phyloP scores from a whole-genome alignment of 225 moss, liverwort and hornwort genomes.

The Rhytidiadelphus loreus region DNA sequence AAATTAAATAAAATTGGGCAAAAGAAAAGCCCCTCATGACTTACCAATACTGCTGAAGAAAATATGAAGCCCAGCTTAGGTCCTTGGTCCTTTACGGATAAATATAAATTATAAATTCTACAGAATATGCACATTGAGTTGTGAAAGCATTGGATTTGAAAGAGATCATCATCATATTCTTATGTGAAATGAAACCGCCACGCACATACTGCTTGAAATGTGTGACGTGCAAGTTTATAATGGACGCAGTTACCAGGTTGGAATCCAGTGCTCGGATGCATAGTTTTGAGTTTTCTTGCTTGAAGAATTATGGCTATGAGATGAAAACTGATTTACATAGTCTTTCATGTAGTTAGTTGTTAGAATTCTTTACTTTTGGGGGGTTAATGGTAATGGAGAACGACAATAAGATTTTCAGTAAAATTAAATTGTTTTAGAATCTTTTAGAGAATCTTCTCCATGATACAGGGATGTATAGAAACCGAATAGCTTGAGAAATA shows the following conservation, averaged over 20 bases:
- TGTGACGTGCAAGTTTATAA: conserved; percentile 15
- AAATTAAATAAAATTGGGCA: neutral
- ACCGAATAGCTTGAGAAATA: neutral
- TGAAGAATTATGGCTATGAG: neutral
- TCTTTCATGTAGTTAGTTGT: neutral
- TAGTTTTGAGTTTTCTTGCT: neutral
- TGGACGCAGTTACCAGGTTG: conserved; percentile 5
- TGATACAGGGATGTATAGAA: neutral
- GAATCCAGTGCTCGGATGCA: neutral
- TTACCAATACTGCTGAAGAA: neutral
- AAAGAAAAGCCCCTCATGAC: neutral
- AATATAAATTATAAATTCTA: neutral
- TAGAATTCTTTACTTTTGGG: neutral
- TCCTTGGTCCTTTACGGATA: neutral
- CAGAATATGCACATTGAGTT: neutral
- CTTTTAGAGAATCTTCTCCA: neutral
- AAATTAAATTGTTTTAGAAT: neutral
- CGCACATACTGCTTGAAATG: neutral
- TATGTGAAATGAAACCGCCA: neutral
- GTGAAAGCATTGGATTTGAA: neutral
- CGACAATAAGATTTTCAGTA: neutral
- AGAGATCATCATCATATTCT: neutral
- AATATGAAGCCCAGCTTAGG: neutral
- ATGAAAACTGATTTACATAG: neutral
- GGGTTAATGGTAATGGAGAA: neutral